Evolutionary conservation across 768 basidiomycete genomes (phyloP).

Genomic region (Coprinopsis cinerea): DNA sequence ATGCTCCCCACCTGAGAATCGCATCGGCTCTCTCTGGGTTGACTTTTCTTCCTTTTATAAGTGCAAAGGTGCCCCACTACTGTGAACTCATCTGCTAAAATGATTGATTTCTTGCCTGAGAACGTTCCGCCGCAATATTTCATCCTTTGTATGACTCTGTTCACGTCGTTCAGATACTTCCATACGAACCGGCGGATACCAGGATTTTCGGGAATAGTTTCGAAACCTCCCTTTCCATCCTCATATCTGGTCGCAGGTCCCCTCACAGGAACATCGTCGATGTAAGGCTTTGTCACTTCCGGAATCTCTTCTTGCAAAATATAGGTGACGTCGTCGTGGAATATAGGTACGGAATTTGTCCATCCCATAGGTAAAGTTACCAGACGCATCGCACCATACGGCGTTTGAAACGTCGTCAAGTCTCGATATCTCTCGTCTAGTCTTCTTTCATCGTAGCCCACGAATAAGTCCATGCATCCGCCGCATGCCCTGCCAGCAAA

Average conservation of each 20-base stretch:
- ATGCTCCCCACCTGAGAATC: too few relatives aligned
- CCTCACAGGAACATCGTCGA: slow-evolving; percentile 30
- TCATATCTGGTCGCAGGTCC: slow-evolving; percentile 26
- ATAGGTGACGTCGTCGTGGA: slow-evolving; percentile 10
- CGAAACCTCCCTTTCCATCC: slow-evolving; percentile 16
- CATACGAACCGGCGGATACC: slow-evolving; percentile 31
- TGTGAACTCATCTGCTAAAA: too few relatives aligned
- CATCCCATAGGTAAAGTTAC: slow-evolving; percentile 12
- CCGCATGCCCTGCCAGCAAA: too few relatives aligned
- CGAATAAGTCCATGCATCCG: too few relatives aligned
- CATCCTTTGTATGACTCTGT: too few relatives aligned
- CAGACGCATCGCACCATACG: slow-evolving; percentile 7
- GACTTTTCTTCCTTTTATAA: too few relatives aligned
- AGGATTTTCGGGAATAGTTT: slow-evolving; percentile 27
- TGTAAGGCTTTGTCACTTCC: slow-evolving; percentile 23
- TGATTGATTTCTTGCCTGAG: too few relatives aligned
- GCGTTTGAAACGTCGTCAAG: slow-evolving; percentile 11
- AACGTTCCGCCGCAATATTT: too few relatives aligned
- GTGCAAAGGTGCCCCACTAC: too few relatives aligned
- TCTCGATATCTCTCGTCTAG: slow-evolving; percentile 4
- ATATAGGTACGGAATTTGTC: too few relatives aligned
- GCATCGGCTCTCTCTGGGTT: too few relatives aligned
- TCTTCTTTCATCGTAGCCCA: slow-evolving; percentile 14
- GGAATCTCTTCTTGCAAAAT: slow-evolving; percentile 32
- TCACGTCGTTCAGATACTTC: slow-evolving; percentile 26